phyloP scores from a whole-genome alignment of 352 stramenopile genomes.

The Chrysophaeum taylorii region DNA sequence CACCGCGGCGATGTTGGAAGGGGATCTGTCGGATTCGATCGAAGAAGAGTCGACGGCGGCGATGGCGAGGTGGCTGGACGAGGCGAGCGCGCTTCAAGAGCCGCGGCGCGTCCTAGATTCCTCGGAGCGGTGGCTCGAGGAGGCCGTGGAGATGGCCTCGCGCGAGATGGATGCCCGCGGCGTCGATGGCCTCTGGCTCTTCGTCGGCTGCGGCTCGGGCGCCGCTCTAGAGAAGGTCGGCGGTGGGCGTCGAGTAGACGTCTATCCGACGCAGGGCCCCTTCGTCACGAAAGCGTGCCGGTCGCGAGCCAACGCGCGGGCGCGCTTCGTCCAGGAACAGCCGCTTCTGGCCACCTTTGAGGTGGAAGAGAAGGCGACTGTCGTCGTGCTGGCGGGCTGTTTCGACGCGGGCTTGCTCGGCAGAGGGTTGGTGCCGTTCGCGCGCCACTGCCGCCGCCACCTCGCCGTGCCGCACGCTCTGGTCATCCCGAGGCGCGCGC shows the following conservation, averaged over 20 bases:
- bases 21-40: too few species aligned
- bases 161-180: too few species aligned
- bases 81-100: too few species aligned
- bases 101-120: too few species aligned
- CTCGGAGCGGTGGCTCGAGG: too few species aligned
- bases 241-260: too few species aligned
- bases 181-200: too few species aligned
- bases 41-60: too few species aligned
- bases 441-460: background rate
- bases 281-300: background rate
- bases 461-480: background rate
- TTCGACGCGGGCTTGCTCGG: constrained; percentile 12
- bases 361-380: too few species aligned
- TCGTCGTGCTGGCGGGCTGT: background rate
- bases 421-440: background rate
- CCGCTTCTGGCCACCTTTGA: background rate
- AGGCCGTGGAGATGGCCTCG: too few species aligned
- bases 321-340: background rate
- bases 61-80: too few species aligned
- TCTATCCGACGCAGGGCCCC: background rate
- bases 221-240: too few species aligned
- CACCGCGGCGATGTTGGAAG: background rate
- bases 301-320: background rate
- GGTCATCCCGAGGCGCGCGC: background rate
- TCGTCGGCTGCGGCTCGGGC: background rate